Evolutionary conservation across 805 yeast genomes (phyloP), one percentile per base, ranked within the genome.

Genomic region (Deakozyma indianensis): DNA sequence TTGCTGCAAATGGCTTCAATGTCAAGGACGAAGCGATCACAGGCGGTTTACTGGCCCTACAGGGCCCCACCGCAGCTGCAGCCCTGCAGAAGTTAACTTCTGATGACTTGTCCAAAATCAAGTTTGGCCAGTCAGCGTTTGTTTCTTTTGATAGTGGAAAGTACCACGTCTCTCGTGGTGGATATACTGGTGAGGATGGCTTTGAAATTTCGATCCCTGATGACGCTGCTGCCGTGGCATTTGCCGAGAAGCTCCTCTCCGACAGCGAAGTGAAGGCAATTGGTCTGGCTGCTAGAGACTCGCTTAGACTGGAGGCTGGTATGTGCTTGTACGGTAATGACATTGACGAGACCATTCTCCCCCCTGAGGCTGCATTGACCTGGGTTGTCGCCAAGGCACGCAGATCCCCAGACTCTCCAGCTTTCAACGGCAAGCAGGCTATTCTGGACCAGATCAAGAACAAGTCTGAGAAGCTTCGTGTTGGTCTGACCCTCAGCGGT

Each of bases 101-200:
- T 22, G 68, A 66, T 32, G 75, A 80, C 53, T 69, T 92, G 44
- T 62, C 71, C 5, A 66, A 70, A 45, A 66, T 92, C 47, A 75
- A 73, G 50, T 92, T 92, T 61, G 97, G 97, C 44, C 72, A 76
- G 55, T 72, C 81, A 11, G 67, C 65, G 35, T 75, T 69, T 55
- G 63, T 74, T 45, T 63, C 63, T 24, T 59, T 71, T 20, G 64
- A 58, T 28, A 63, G 65, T 43, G 56, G 43, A 23, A 66, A 69
- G 43, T 69, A 82, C 44, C 94, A 87, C 58, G 72, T 87, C n/a
- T 83, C 95, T 2, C 79, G 98, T 63, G 84, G 94, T 22, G 98
- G 98, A 2, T 92, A 92, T 68, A 92, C 98, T 4, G 98, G 98
- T 18, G 98, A 92, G 65, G 98, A 92, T 61, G 98, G 98, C 1